Conservation (phyloP, 768 basidiomycete species). For the Tylopilus sp. region DNA sequence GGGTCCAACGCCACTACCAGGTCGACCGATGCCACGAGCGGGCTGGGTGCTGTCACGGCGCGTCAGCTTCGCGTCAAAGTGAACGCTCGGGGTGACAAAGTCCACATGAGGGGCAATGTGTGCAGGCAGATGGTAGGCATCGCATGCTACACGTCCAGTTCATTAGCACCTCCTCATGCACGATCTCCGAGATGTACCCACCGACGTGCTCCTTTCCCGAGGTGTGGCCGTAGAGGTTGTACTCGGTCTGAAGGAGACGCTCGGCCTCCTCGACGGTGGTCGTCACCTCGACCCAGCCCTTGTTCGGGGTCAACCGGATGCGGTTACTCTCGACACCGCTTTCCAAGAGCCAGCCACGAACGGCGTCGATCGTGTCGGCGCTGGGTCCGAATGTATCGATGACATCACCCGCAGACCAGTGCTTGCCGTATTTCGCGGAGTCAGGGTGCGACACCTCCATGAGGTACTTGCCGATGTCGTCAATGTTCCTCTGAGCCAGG, state of each 20-base stretch:
- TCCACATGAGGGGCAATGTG: slow-evolving; percentile 32
- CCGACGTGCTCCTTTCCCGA: slow-evolving; percentile 29
- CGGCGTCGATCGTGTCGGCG: too few species aligned
- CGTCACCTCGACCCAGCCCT: slow-evolving; percentile 30
- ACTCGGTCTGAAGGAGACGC: slow-evolving; percentile 30
- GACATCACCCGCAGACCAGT: slow-evolving; percentile 22
- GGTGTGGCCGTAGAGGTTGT: slow-evolving; percentile 28
- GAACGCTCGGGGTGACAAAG: slow-evolving; percentile 33
- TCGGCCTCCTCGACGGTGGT: slow-evolving; percentile 33
- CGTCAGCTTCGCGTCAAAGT: slow-evolving; percentile 28
- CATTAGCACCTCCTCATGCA: not conserved
- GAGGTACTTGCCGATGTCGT: slow-evolving; percentile 14
- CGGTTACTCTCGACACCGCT: too few species aligned
- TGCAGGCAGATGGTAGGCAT: slow-evolving; percentile 33
- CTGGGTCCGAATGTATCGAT: slow-evolving; percentile 9
- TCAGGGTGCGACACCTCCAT: slow-evolving; percentile 26
- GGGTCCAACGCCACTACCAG: slow-evolving; percentile 7
- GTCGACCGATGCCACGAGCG: too few species aligned
- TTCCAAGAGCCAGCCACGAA: too few species aligned
- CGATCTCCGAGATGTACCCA: not conserved
- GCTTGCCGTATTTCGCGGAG: slow-evolving; percentile 13
- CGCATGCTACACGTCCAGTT: slow-evolving; percentile 22
- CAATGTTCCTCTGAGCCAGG: slow-evolving; percentile 30
- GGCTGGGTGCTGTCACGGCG: slow-evolving; percentile 2
- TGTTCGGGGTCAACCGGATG: slow-evolving; percentile 16